Evolutionary conservation across 2,329 filamentous ascomycete species (phyloP).

Genomic region (Aureobasidium sp.): DNA sequence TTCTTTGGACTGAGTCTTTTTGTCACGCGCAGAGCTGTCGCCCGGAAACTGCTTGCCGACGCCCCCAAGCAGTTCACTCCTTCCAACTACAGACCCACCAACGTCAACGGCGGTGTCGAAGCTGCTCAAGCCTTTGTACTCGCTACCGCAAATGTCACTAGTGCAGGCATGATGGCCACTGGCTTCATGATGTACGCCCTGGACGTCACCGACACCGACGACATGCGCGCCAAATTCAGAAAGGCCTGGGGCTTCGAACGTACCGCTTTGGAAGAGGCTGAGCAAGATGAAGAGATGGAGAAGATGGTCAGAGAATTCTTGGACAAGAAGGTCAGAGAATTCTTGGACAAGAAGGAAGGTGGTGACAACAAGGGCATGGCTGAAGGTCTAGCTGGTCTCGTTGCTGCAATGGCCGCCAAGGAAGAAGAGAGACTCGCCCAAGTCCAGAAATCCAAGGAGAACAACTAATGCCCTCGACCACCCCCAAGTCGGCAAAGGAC

Average conservation of each 20-base stretch:
- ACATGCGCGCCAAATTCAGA: constrained; percentile 54
- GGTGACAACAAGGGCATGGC: constrained; percentile 32
- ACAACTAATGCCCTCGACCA: neutral
- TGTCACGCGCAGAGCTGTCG: constrained; percentile 57
- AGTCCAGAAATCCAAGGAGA: constrained; percentile 18
- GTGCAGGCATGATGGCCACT: constrained; percentile 64
- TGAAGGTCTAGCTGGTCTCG: constrained; percentile 19
- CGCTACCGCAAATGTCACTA: constrained; percentile 78
- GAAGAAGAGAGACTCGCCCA: constrained; percentile 25
- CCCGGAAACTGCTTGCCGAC: constrained; percentile 53
- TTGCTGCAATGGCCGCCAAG: constrained; percentile 17
- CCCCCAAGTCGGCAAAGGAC: neutral
- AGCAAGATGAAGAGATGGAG: constrained; percentile 48
- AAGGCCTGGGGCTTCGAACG: constrained; percentile 51
- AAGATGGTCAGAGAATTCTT: constrained; percentile 46
- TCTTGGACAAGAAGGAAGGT: constrained; percentile 43
- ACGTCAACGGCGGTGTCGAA: constrained; percentile 60
- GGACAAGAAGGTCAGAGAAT: constrained; percentile 42
- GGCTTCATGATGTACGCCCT: constrained; percentile 72
- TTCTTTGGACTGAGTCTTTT: constrained; percentile 68
- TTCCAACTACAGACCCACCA: constrained; percentile 45
- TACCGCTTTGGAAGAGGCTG: constrained; percentile 36
- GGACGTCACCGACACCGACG: constrained; percentile 53
- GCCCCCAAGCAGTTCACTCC: constrained; percentile 67
- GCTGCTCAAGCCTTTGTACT: constrained; percentile 77